Percentiles rank a stretch among this genome's conserved stretches.
Conservation (phyloP, 225 moss, liverwort and hornwort species). For the Antitrichia curtipendula region DNA sequence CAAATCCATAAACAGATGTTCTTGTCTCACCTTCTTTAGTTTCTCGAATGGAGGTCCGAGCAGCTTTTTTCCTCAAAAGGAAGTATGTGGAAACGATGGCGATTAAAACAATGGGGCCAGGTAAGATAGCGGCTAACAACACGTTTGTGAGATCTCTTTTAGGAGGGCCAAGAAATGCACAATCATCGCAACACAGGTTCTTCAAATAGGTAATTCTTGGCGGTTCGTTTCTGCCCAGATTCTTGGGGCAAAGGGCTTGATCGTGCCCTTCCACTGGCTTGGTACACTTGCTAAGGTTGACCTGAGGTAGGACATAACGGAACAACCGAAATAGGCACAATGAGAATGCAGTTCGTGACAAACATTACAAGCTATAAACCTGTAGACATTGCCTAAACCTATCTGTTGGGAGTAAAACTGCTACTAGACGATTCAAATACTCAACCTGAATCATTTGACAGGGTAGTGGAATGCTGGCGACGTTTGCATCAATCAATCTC, state of each 20-base stretch:
- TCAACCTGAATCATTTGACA: constrained; percentile 34
- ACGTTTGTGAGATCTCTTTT: neutral
- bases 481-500: constrained; percentile 9
- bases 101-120: constrained; percentile 6
- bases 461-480: constrained; percentile 13
- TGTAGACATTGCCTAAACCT: neutral
- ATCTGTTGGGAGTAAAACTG: neutral
- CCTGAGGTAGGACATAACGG: neutral
- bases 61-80: constrained; percentile 11
- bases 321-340: neutral
- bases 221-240: neutral
- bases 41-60: constrained; percentile 21
- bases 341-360: neutral
- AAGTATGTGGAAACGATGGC: neutral
- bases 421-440: neutral
- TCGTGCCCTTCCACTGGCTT: constrained; percentile 21
- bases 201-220: constrained; percentile 13
- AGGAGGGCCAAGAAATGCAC: neutral
- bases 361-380: neutral
- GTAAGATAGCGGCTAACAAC: constrained; percentile 13
- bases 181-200: constrained; percentile 26
- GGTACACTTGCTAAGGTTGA: constrained; percentile 33
- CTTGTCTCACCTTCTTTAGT: constrained; percentile 20
- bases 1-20: neutral
- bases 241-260: constrained; percentile 23